Conservation (phyloP, 768 basidiomycete genomes). For the Filobasidium floriforme region DNA sequence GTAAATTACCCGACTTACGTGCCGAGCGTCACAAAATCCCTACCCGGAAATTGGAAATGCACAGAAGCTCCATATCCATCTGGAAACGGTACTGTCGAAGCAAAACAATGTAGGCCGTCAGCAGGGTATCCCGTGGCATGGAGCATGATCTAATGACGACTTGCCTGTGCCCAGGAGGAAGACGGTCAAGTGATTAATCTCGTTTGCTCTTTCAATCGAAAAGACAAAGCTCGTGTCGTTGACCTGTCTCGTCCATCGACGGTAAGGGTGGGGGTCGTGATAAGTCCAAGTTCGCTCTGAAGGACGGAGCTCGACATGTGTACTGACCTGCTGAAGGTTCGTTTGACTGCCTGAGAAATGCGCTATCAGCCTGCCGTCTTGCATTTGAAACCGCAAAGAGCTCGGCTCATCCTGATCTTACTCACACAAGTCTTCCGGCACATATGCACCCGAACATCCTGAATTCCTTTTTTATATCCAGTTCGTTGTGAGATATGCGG, state of each 20-base stretch:
- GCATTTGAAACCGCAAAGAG: no score
- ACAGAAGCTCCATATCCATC: slow-evolving; percentile 43
- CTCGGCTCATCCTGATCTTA: not conserved
- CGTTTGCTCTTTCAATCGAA: slow-evolving; percentile 39
- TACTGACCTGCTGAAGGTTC: slow-evolving; percentile 40
- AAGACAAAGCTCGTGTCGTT: slow-evolving; percentile 44
- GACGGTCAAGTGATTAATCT: slow-evolving; percentile 43
- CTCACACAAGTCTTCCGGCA: slow-evolving; percentile 43
- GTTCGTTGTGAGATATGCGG: not conserved
- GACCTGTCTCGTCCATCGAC: slow-evolving; percentile 5
- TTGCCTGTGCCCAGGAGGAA: slow-evolving; percentile 41
- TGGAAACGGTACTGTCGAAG: slow-evolving; percentile 39
- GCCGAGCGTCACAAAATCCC: slow-evolving; percentile 40
- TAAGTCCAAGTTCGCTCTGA: not conserved
- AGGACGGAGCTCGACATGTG: no score
- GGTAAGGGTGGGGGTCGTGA: not conserved
- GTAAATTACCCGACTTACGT: slow-evolving; percentile 29
- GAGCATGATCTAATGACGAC: no score
- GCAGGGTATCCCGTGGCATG: no score
- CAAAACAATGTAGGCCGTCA: no score
- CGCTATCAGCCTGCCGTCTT: not conserved
- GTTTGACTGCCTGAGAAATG: slow-evolving; percentile 35
- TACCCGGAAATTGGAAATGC: slow-evolving; percentile 42
- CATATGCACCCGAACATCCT: slow-evolving; percentile 44
- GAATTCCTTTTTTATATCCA: no score